Evolutionary conservation across 805 yeast species (phyloP).

Genomic region (Zygoascus biomembranicola): DNA sequence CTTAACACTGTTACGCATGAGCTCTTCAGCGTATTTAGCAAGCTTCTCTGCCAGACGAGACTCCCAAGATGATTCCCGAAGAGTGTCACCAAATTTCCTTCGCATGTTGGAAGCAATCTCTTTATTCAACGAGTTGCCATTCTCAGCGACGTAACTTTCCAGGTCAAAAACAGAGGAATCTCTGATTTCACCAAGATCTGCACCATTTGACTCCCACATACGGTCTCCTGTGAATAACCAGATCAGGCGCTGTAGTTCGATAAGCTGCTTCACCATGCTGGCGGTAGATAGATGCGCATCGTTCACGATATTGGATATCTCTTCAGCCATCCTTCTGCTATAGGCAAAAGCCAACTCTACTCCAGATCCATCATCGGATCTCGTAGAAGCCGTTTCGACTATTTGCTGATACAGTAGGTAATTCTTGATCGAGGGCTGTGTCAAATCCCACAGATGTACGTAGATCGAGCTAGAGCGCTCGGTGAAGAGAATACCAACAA

Average conservation of each 20-base stretch:
- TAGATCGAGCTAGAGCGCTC: not conserved
- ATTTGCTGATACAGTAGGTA: not conserved
- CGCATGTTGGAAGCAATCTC: not conserved
- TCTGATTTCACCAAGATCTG: not conserved
- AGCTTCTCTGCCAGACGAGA: constrained; percentile 18
- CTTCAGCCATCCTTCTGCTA: not conserved
- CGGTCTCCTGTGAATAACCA: not conserved
- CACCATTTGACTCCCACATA: not conserved
- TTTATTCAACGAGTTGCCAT: not conserved
- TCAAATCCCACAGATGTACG: not conserved
- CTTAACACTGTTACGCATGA: constrained; percentile 21
- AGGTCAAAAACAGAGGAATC: not conserved
- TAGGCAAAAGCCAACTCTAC: not conserved
- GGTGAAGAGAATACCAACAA: not conserved
- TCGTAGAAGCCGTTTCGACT: not conserved
- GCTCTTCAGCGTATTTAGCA: constrained; percentile 24
- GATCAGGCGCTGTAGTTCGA: not conserved
- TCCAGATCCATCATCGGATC: not conserved
- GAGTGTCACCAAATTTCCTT: not conserved
- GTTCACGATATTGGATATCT: not conserved
- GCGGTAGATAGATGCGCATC: not conserved
- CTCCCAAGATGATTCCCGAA: not conserved
- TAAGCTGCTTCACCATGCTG: not conserved
- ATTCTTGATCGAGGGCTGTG: not conserved
- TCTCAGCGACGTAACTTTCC: not conserved